A percentile compares a stretch with the other conserved stretches of the same genome.
These are phyloP conservation scores for Cladophialophora carrionii DNA, from an alignment of 2,329 filamentous ascomycete species.

Conservation along the genomic window DNA sequence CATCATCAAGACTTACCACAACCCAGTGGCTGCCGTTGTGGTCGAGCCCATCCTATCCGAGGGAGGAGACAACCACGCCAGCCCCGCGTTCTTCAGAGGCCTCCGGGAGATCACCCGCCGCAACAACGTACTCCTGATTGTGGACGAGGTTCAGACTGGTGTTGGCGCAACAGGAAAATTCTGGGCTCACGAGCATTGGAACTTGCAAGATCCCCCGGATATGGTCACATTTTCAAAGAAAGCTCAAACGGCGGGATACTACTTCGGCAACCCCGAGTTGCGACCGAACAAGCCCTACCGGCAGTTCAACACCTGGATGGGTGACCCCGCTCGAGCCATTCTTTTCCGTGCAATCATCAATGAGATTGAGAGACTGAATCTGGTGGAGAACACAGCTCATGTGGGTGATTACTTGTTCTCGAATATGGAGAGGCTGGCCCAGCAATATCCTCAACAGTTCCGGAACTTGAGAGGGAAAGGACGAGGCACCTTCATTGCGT, in stretches of 20 bases:
- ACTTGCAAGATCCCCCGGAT: slow-evolving; percentile 76
- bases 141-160: slow-evolving; percentile 92
- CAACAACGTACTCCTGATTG: slow-evolving; percentile 69
- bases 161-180: slow-evolving; percentile 91
- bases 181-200: slow-evolving; percentile 97
- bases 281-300: slow-evolving; percentile 91
- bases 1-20: slow-evolving; percentile 76
- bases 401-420: slow-evolving; percentile 78
- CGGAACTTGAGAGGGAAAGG: slow-evolving; percentile 83
- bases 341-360: slow-evolving; percentile 84
- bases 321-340: slow-evolving; percentile 80
- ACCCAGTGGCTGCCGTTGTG: slow-evolving; percentile 78
- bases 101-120: slow-evolving; percentile 78
- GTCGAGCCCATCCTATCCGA: slow-evolving; percentile 93
- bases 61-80: slow-evolving; percentile 92
- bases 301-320: slow-evolving; percentile 98
- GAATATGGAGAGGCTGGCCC: slow-evolving; percentile 68
- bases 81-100: slow-evolving; percentile 80
- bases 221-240: slow-evolving; percentile 97
- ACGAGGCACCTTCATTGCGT: slow-evolving; percentile 90
- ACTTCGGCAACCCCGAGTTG: slow-evolving; percentile 78
- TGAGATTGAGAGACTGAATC: slow-evolving; percentile 73
- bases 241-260: slow-evolving; percentile 91
- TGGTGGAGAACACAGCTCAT: slow-evolving; percentile 77
- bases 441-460: slow-evolving; percentile 75